A percentile compares a stretch with the other conserved stretches of the same genome.
phyloP scores from a whole-genome alignment of 2,329 filamentous ascomycete species.

The Fonsecaea pedrosoi region DNA sequence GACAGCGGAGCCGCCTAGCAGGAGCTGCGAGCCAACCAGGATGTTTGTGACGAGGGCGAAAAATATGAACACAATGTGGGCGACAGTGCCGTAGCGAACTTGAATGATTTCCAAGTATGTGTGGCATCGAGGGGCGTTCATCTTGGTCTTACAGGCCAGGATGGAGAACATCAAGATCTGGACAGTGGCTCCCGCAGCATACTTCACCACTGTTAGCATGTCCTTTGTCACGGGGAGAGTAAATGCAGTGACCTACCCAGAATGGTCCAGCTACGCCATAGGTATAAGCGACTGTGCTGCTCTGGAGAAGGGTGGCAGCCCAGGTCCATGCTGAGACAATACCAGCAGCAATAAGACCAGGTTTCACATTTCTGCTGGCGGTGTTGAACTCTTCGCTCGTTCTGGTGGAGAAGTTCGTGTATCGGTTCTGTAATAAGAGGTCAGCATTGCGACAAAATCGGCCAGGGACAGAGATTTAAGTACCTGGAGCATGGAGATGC shows the following conservation, averaged over 20 bases:
- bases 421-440: slow-evolving; percentile 22
- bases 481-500: slow-evolving; percentile 49
- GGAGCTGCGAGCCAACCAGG: slow-evolving; percentile 69
- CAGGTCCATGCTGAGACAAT: slow-evolving; percentile 86
- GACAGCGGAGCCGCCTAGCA: slow-evolving; percentile 54
- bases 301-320: slow-evolving; percentile 61
- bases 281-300: slow-evolving; percentile 77
- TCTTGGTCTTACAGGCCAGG: slow-evolving; percentile 60
- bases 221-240: neutral
- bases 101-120: slow-evolving; percentile 81
- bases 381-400: slow-evolving; percentile 93
- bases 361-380: slow-evolving; percentile 84
- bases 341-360: slow-evolving; percentile 82
- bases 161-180: slow-evolving; percentile 89
- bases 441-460: neutral
- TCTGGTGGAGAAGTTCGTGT: slow-evolving; percentile 63
- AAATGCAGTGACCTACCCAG: slow-evolving; percentile 46
- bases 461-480: slow-evolving; percentile 36
- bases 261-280: slow-evolving; percentile 74
- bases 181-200: slow-evolving; percentile 76
- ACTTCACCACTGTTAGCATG: slow-evolving; percentile 61
- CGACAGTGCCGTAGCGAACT: slow-evolving; percentile 75
- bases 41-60: slow-evolving; percentile 86
- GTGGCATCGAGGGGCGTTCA: slow-evolving; percentile 34
- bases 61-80: slow-evolving; percentile 79